Percentiles rank a stretch among this genome's conserved stretches.
phyloP scores from a whole-genome alignment of 805 yeast species.

The Lachancea quebecensis region DNA sequence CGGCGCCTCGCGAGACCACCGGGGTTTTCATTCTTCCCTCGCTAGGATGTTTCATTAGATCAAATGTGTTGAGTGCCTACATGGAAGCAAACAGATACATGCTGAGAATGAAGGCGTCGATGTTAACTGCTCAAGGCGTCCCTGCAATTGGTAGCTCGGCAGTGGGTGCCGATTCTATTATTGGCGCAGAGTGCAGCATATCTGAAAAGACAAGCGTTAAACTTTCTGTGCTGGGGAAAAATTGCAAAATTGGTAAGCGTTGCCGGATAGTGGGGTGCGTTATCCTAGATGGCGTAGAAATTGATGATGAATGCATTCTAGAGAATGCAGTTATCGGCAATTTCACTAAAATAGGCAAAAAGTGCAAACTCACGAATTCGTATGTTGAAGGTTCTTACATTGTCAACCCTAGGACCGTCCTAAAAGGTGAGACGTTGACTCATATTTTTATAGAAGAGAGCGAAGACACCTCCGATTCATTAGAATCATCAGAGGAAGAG shows the following conservation, averaged over 20 bases:
- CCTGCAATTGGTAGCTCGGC: conserved; percentile 31
- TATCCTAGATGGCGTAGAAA: conserved; percentile 56
- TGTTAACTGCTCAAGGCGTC: conserved; percentile 22
- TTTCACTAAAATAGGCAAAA: conserved; percentile 54
- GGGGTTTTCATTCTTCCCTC: conserved; percentile 67
- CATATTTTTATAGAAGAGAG: conserved; percentile 27
- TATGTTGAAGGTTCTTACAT: conserved; percentile 75
- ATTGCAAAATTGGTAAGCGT: conserved; percentile 73
- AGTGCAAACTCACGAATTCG: conserved; percentile 67
- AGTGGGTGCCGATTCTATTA: conserved; percentile 79
- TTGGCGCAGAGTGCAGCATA: conserved; percentile 59
- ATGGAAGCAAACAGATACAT: conserved; percentile 84
- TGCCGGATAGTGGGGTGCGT: conserved; percentile 87
- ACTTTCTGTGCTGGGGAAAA: conserved; percentile 70
- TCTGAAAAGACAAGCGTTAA: conserved; percentile 85
- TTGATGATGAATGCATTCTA: conserved; percentile 67
- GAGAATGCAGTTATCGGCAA: conserved; percentile 88
- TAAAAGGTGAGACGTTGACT: conserved; percentile 55
- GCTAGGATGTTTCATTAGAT: conserved; percentile 63
- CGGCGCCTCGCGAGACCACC: conserved; percentile 49
- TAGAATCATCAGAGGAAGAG: conserved; percentile 30
- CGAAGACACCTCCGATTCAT: conserved; percentile 23
- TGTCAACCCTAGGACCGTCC: conserved; percentile 46
- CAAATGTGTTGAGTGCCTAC: conserved; percentile 72
- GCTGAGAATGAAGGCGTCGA: conserved; percentile 56